A percentile compares a stretch with the other conserved stretches of the same genome.
Conservation (phyloP, 1,284 basidiomycete species). For the Boletellus deceptivus region DNA sequence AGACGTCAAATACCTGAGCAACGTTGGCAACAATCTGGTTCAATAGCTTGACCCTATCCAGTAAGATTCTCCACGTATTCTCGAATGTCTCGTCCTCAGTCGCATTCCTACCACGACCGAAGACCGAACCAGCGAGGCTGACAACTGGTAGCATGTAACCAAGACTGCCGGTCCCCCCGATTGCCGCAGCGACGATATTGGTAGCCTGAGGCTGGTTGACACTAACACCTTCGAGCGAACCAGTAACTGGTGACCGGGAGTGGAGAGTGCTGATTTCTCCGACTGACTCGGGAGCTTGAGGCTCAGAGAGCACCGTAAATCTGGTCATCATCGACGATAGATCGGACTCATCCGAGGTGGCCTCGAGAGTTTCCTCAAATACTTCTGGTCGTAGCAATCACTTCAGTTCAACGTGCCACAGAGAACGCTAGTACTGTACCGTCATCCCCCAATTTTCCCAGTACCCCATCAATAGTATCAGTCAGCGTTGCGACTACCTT, state of each 20-base stretch:
- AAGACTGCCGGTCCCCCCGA: no score
- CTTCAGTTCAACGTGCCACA: background rate
- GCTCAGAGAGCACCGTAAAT: background rate
- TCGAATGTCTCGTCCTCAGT: background rate
- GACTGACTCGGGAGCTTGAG: background rate
- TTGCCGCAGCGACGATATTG: no score
- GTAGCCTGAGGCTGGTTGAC: no score
- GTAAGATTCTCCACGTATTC: background rate
- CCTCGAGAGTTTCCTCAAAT: background rate
- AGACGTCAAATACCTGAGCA: background rate
- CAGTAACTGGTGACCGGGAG: no score
- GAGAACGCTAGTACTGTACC: no score
- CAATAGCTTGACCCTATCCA: background rate
- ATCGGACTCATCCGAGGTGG: background rate
- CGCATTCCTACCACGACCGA: background rate
- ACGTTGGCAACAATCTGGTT: background rate
- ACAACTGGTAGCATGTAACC: no score
- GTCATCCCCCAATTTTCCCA: background rate
- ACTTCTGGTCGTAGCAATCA: background rate
- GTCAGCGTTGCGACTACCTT: no score
- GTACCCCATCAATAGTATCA: background rate
- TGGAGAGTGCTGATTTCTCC: no score
- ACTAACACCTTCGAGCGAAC: no score
- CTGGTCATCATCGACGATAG: background rate
- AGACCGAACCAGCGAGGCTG: no score